These are phyloP conservation scores for Hypomyces perniciosus DNA, from an alignment of 2,329 filamentous ascomycete genomes.

Conservation along the genomic window DNA sequence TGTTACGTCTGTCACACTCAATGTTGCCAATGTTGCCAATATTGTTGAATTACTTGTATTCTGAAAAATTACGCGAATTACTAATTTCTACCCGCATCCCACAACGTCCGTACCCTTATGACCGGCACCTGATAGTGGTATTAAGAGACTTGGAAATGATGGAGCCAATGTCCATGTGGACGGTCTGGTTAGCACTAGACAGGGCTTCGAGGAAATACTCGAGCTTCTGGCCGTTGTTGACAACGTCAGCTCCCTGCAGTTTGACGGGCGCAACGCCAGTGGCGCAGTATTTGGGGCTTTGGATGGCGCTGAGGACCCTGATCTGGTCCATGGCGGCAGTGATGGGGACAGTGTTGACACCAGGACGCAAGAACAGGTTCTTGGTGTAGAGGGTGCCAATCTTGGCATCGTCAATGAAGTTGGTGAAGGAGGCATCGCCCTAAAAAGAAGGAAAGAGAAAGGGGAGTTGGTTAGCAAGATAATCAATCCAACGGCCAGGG, in stretches of 20 bases:
- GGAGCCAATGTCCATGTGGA: constrained; percentile 45
- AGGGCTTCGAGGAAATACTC: constrained; percentile 53
- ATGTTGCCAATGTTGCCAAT: too few relatives aligned
- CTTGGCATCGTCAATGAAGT: constrained; percentile 43
- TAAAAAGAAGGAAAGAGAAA: constrained; percentile 22
- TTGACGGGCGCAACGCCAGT: constrained; percentile 49
- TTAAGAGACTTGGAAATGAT: constrained; percentile 33
- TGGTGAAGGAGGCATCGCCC: constrained; percentile 59
- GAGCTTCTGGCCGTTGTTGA: constrained; percentile 46
- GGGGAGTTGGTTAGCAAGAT: not conserved
- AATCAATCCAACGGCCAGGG: not conserved
- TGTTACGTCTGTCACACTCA: too few relatives aligned
- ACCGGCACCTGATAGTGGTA: constrained; percentile 1
- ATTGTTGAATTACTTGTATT: too few relatives aligned
- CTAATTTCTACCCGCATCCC: too few relatives aligned
- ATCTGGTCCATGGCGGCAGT: constrained; percentile 47
- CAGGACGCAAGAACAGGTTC: constrained; percentile 53
- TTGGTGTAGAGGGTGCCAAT: constrained; percentile 54
- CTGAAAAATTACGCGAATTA: too few relatives aligned
- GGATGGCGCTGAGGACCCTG: constrained; percentile 35
- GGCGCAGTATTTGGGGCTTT: constrained; percentile 43
- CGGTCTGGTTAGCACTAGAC: constrained; percentile 41
- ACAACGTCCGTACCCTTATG: too few relatives aligned
- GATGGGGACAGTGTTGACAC: constrained; percentile 51
- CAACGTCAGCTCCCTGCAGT: constrained; percentile 47